Evolutionary conservation across 164 flowering plant species (phyloP).

Genomic region (Dillenia turbinata): DNA sequence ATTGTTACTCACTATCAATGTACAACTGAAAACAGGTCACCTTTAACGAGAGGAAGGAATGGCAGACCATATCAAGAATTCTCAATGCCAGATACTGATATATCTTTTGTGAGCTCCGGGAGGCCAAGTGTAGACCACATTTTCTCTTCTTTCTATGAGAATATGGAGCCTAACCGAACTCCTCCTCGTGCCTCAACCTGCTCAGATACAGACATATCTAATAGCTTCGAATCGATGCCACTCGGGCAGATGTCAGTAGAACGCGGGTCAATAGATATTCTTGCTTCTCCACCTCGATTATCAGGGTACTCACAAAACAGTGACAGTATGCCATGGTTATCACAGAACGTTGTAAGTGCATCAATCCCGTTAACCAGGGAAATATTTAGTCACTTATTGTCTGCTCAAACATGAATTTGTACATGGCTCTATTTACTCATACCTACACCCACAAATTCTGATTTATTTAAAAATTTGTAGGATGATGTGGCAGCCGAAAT

Average conservation of each 20-base stretch:
- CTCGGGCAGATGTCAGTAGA: conserved; percentile 25
- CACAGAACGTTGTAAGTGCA: conserved; percentile 23
- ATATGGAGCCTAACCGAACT: conserved; percentile 21
- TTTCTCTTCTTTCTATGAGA: conserved; percentile 38
- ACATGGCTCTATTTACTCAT: conserved; percentile 9
- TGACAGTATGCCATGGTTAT: conserved; percentile 2
- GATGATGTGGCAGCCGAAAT: conserved; percentile 66
- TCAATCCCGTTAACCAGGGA: no score
- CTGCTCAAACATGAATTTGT: neutral
- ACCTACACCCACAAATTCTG: neutral
- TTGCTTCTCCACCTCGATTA: conserved; percentile 16
- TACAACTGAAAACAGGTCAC: conserved; percentile 31
- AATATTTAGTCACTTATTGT: neutral
- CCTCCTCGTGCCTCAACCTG: conserved; percentile 29
- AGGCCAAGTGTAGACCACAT: conserved; percentile 57
- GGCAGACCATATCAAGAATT: conserved; percentile 22
- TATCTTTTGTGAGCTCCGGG: conserved; percentile 60
- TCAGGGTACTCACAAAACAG: conserved; percentile 10
- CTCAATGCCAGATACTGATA: conserved; percentile 42
- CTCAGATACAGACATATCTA: conserved; percentile 28
- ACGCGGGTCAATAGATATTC: neutral
- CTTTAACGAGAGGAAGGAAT: conserved; percentile 18
- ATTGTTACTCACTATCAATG: no score
- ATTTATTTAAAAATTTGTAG: conserved; percentile 18
- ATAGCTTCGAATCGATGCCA: conserved; percentile 34